A percentile compares a stretch with the other conserved stretches of the same genome.
Evolutionary conservation across 805 yeast species (phyloP).

Genomic region (Cyberlindnera americana): DNA sequence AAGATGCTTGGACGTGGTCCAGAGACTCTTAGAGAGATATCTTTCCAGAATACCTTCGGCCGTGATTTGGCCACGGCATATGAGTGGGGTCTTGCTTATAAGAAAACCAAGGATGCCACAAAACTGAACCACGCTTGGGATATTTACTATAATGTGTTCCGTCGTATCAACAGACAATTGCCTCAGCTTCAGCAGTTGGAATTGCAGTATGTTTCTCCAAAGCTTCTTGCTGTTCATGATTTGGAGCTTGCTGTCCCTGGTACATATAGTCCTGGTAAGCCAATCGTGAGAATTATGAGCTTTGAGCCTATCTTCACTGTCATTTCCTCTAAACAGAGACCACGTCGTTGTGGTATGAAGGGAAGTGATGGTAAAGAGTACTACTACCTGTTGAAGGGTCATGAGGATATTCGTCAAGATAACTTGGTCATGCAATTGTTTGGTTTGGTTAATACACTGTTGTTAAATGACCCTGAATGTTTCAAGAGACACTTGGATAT

Average conservation of each 20-base stretch:
- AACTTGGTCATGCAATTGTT: conserved; percentile 96
- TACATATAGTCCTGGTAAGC: conserved; percentile 81
- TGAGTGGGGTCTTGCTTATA: conserved; percentile 87
- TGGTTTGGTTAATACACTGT: conserved; percentile 88
- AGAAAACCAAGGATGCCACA: conserved; percentile 79
- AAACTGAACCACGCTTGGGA: conserved; percentile 98
- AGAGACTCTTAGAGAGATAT: conserved; percentile 86
- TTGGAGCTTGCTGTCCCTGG: conserved; percentile 92
- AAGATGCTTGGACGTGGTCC: conserved; percentile 82
- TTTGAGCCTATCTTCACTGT: conserved; percentile 85
- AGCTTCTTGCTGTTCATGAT: conserved; percentile 70
- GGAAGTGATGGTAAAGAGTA: conserved; percentile 95
- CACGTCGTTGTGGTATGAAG: conserved; percentile 71
- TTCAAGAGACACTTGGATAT: conserved; percentile 93
- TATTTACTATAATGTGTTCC: conserved; percentile 87
- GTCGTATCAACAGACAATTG: conserved; percentile 82
- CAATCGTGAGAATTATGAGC: conserved; percentile 63
- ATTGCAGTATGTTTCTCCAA: conserved; percentile 91
- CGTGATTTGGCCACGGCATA: conserved; percentile 88
- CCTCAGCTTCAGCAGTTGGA: conserved; percentile 86
- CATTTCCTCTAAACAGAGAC: conserved; percentile 93
- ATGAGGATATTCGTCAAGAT: conserved; percentile 97
- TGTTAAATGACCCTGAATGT: conserved; percentile 89
- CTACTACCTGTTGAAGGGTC: conserved; percentile 82
- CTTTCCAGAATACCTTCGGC: conserved; percentile 92